Evolutionary conservation across 2,329 filamentous ascomycete genomes (phyloP).

Genomic region (Colletotrichum aenigma): DNA sequence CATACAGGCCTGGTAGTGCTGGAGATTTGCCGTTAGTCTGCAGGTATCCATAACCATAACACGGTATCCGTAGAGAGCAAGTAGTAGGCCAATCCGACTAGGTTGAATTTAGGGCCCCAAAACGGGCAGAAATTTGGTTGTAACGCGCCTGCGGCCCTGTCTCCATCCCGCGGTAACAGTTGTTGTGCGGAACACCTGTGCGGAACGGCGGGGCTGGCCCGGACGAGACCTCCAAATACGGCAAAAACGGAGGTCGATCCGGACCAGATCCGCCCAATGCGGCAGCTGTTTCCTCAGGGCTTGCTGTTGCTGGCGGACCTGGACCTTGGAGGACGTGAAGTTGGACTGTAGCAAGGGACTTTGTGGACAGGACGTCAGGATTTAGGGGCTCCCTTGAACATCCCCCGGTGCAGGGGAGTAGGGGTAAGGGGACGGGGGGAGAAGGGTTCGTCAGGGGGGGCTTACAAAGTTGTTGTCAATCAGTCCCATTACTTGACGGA

Average conservation of each 20-base stretch:
- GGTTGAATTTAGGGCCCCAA: background rate
- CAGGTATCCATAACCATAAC: background rate
- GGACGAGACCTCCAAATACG: constrained; percentile 11
- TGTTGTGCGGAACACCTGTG: background rate
- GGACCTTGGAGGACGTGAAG: background rate
- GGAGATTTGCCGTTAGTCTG: background rate
- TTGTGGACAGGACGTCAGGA: background rate
- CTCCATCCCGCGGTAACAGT: constrained; percentile 2
- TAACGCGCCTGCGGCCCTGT: background rate
- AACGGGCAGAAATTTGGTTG: background rate
- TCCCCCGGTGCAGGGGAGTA: background rate
- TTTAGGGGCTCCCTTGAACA: background rate
- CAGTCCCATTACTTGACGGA: background rate
- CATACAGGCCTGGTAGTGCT: background rate
- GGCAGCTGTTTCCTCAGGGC: background rate
- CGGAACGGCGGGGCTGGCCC: background rate
- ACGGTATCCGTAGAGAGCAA: background rate
- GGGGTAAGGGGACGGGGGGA: background rate
- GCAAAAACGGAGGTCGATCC: constrained; percentile 8
- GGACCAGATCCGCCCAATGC: constrained; percentile 6
- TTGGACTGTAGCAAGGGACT: background rate
- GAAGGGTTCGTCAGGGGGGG: background rate
- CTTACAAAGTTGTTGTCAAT: constrained; percentile 6
- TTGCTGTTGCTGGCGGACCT: background rate
- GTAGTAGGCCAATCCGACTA: background rate